Evolutionary conservation across 768 basidiomycete genomes (phyloP), one percentile per base, ranked within the genome.

Genomic region (Gloeophyllum trabeum): DNA sequence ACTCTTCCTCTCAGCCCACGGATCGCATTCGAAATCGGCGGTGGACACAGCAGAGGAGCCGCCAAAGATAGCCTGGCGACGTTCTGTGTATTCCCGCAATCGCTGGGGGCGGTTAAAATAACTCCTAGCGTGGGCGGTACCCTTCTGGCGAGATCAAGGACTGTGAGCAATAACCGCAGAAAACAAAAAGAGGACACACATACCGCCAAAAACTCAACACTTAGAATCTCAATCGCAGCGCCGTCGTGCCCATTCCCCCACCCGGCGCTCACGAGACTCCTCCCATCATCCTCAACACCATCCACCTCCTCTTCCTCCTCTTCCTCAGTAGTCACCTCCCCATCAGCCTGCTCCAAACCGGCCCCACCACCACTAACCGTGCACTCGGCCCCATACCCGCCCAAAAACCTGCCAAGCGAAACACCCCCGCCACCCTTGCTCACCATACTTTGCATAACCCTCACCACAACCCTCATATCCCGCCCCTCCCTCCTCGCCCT

Each of bases 161-260:
- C 38, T n/a, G 37, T 35, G 14, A 40, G 22, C 40, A 24, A 19
- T 7, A 24, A 25, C 1, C 35, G 38, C 10, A 20, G 19, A 24
- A 37, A 38, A 13, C 20, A n/a, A 32, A 14, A 45, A 24, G 35
- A 19, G 7, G 44, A 41, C 7, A 23, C 7, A 47, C 75, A 25
- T 48, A 85, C 85, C 67, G 76, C 65, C 37, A 76, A 69, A 53
- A 82, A 77, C 48, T 75, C 67, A 14, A 75, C 81, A 20, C 63
- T 65, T 14, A 86, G 56, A 41, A 87, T 70, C 62, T 85, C 85
- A 50, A 85, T 70, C 20, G 78, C 81, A 51, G 79, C 76, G 20
- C 84, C 85, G 46, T 85, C 83, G 48, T 86, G 85, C 2, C 79
- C 76, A 48, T 71, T 75, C n/a, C 83, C 82, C 85, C 84, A 85